Evolutionary conservation across 2,329 filamentous ascomycete genomes (phyloP), one percentile per base, ranked within the genome.

Genomic region (Orbilia quercus): DNA sequence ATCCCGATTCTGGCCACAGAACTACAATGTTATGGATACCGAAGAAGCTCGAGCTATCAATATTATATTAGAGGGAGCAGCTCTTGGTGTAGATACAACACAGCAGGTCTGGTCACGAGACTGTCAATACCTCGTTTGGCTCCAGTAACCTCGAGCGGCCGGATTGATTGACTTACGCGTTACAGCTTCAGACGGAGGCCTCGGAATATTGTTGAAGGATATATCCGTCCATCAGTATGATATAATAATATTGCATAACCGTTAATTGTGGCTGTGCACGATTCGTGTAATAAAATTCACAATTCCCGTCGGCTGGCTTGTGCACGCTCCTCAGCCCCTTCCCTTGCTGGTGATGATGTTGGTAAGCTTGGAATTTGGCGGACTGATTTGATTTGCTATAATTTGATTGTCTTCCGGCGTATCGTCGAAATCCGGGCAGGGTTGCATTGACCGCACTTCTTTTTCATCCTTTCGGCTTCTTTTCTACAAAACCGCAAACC

Each of bases 131-230:
- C 25, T 31, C 4, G 48, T 7, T 53, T 53, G 48, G 48, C 48
- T 53, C 18, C 11, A n/a, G 7, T 11, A 31, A n/a, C n/a, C n/a
- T n/a, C n/a, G n/a, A n/a, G 51, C 20, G 51, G 51, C 51, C n/a
- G 51, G 34, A n/a, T n/a, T 11, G 11, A 40, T 54, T 31, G 28
- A 31, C 4, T 31, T 54, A 54, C 51, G 51, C 51, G 51, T 54
- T 54, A 51, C 48, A 36, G 31, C 34, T 40, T 16, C 25, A 16
- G 48, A 45, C 7, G 42, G 42, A 45, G 42, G 7, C 16, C 5
- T 45, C 42, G 42, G 42, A 45, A 45, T 12, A 45, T 22, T 9
- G 38, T 42, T 16, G 4, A 5, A n/a, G 16, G 4, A n/a, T 7
- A 16, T 7, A 5, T n/a, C 6, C 14, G n/a, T 7, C n/a, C 9